Conservation (phyloP, 148 eudicot genomes). For the Pharnaceum exiguum region DNA sequence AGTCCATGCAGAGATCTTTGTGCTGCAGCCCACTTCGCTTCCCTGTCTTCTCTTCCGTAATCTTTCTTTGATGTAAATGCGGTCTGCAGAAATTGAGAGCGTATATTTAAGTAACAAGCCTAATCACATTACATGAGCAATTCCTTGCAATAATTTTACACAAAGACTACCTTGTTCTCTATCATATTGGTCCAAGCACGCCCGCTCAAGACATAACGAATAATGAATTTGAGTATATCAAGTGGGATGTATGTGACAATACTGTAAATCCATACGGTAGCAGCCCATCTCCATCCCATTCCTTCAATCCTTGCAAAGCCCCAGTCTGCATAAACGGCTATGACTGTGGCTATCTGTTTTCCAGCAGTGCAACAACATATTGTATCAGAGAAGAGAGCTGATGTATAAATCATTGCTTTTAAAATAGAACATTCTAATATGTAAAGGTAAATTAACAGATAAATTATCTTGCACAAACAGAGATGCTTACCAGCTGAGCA, state of each 20-base stretch:
- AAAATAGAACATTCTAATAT: too few species aligned
- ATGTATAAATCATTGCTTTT: too few species aligned
- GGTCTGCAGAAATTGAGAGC: slow-evolving; percentile 26
- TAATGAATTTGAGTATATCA: slow-evolving; percentile 50
- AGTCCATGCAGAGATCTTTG: slow-evolving; percentile 65
- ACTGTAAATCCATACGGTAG: slow-evolving; percentile 57
- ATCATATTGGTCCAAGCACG: slow-evolving; percentile 56
- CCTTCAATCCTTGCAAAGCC: slow-evolving; percentile 49
- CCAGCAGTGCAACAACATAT: too few species aligned
- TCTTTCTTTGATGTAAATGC: slow-evolving; percentile 69
- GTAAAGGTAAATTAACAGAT: too few species aligned
- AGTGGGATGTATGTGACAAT: slow-evolving; percentile 54
- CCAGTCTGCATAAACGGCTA: slow-evolving; percentile 57
- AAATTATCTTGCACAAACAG: neutral
- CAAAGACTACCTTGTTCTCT: slow-evolving; percentile 40
- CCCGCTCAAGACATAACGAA: slow-evolving; percentile 53
- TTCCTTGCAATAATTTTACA: neutral
- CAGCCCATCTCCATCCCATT: slow-evolving; percentile 78
- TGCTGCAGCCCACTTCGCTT: slow-evolving; percentile 70
- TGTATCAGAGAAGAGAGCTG: too few species aligned
- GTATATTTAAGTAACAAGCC: neutral
- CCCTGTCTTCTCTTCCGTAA: slow-evolving; percentile 65
- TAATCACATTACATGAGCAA: neutral
- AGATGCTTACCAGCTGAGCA: slow-evolving; percentile 52
- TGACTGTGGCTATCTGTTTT: slow-evolving; percentile 57